Conservation (phyloP, 2,329 filamentous ascomycete species). For the Xylaria polymorpha region DNA sequence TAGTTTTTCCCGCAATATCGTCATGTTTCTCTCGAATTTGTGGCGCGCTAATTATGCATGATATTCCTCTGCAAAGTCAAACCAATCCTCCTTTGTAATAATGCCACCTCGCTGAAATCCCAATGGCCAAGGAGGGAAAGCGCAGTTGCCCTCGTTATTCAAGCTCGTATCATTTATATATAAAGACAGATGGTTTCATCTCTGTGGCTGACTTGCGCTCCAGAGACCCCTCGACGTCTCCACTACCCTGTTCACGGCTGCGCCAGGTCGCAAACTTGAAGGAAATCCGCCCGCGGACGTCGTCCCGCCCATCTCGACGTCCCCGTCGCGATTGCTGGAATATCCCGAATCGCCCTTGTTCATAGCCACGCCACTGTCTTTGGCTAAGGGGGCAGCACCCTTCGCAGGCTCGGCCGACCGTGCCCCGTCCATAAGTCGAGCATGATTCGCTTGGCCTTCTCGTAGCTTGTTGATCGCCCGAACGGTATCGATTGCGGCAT, state of each 20-base stretch:
- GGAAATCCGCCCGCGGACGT: conserved; percentile 55
- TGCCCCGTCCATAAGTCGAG: conserved; percentile 70
- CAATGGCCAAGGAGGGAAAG: conserved; percentile 12
- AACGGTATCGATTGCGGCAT: conserved; percentile 77
- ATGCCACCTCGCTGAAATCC: conserved; percentile 22
- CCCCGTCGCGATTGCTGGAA: conserved; percentile 55
- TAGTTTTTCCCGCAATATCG: conserved; percentile 10
- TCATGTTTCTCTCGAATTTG: not conserved
- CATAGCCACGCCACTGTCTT: conserved; percentile 60
- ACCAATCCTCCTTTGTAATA: conserved; percentile 16
- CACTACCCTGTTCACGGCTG: conserved; percentile 66
- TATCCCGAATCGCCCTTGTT: conserved; percentile 62
- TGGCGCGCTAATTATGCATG: conserved; percentile 28
- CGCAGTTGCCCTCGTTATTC: conserved; percentile 21
- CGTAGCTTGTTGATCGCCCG: conserved; percentile 77
- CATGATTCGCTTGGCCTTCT: conserved; percentile 64
- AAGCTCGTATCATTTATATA: conserved; percentile 26
- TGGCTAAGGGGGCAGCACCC: conserved; percentile 52
- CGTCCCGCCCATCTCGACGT: conserved; percentile 63
- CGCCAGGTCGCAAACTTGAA: conserved; percentile 65
- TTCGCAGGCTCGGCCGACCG: conserved; percentile 62
- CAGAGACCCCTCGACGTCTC: conserved; percentile 74
- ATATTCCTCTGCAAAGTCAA: conserved; percentile 20
- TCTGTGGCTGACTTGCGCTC: conserved; percentile 55
- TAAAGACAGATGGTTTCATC: conserved; percentile 39